Percentiles rank a stretch among this genome's conserved stretches.
phyloP scores from a whole-genome alignment of 2,329 filamentous ascomycete species.

The Colletotrichum sp. region DNA sequence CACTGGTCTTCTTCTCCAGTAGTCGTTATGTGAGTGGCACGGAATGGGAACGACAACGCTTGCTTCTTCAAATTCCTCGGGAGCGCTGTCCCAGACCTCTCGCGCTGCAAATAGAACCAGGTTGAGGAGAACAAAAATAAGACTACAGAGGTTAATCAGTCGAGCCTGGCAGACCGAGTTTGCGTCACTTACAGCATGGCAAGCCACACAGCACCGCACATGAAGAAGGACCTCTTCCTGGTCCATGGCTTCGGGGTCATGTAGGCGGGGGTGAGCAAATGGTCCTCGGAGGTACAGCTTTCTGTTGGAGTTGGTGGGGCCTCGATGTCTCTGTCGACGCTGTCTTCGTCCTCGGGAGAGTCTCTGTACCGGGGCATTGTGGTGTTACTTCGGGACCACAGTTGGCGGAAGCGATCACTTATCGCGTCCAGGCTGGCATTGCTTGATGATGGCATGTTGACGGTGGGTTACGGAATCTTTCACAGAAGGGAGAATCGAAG shows the following conservation, averaged over 20 bases:
- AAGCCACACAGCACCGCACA: conserved; percentile 19
- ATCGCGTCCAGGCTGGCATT: background rate
- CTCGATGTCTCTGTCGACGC: background rate
- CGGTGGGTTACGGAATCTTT: background rate
- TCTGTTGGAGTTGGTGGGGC: background rate
- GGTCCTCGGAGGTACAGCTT: conserved; percentile 14
- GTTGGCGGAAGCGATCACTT: conserved; percentile 11
- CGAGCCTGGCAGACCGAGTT: background rate
- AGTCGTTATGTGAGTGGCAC: conserved; percentile 76
- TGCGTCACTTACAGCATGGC: conserved; percentile 11
- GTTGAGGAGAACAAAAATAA: conserved; percentile 17
- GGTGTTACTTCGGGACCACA: conserved; percentile 1
- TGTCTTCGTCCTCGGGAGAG: background rate
- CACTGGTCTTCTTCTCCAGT: conserved; percentile 68
- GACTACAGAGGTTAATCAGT: background rate
- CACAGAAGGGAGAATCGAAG: background rate
- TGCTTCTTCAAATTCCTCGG: background rate
- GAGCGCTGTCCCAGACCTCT: conserved; percentile 1
- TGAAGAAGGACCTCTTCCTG: conserved; percentile 12
- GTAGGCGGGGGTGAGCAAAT: background rate
- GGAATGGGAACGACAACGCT: conserved; percentile 52
- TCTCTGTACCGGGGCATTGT: background rate
- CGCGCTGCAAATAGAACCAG: conserved; percentile 13
- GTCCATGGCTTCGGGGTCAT: conserved; percentile 13
- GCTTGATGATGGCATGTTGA: background rate